These are phyloP conservation scores for Ustilago sp. DNA, from an alignment of 1,284 basidiomycete genomes.

Conservation along the genomic window DNA sequence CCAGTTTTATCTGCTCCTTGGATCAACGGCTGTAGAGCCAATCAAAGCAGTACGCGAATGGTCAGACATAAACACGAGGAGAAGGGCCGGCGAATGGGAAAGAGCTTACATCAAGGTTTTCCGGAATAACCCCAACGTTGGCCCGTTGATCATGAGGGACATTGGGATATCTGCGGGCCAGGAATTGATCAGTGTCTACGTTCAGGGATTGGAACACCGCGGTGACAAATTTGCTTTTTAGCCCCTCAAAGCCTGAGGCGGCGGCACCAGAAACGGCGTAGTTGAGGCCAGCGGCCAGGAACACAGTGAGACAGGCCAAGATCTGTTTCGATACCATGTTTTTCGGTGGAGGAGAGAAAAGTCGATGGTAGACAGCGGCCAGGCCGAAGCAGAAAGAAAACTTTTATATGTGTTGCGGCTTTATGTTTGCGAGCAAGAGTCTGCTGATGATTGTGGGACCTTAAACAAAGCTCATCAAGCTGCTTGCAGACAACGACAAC, in stretches of 20 bases:
- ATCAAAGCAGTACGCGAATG: not conserved
- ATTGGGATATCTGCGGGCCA: not conserved
- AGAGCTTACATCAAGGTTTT: conserved; percentile 6
- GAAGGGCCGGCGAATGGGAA: not conserved
- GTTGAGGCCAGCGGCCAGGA: no score
- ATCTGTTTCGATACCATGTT: no score
- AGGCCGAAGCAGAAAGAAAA: no score
- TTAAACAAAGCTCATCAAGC: not conserved
- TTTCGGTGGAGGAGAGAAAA: no score
- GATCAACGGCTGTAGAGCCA: not conserved
- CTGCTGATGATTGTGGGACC: no score
- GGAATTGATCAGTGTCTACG: not conserved
- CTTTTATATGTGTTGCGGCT: no score
- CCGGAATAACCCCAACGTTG: conserved; percentile 4
- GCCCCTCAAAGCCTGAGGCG: no score
- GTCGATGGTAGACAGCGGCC: no score
- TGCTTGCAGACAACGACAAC: not conserved
- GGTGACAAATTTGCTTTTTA: not conserved
- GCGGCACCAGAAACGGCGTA: no score
- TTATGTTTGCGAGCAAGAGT: no score
- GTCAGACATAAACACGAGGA: not conserved
- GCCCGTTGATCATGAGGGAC: not conserved
- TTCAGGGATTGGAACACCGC: fast-evolving
- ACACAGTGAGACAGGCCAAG: no score
- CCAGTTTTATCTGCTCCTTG: conserved; percentile 1